phyloP scores from a whole-genome alignment of 805 yeast species.

The Saturnispora hagleri region DNA sequence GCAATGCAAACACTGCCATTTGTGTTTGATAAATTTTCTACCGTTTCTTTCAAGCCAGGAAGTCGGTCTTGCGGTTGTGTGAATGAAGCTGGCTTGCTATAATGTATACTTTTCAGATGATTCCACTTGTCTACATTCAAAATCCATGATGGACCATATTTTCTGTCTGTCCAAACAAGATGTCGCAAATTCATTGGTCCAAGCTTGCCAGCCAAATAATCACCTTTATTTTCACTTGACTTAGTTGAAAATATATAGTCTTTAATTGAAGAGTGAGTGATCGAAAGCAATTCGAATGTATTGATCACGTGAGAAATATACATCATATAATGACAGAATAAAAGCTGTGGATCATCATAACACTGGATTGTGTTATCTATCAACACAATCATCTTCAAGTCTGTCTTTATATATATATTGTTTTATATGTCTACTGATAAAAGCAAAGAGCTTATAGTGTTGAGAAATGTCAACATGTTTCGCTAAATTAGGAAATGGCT shows the following conservation, averaged over 20 bases:
- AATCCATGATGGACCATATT: conserved; percentile 18
- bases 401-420: background rate
- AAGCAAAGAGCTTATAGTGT: background rate
- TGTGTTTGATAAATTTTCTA: background rate
- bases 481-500: background rate
- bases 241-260: conserved; percentile 15
- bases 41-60: background rate
- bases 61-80: background rate
- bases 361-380: conserved; percentile 2
- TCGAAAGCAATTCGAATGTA: conserved; percentile 6
- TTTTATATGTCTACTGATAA: background rate
- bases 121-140: conserved; percentile 10
- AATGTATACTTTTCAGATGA: background rate
- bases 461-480: background rate
- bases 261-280: conserved; percentile 4
- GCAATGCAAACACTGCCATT: background rate
- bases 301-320: conserved; percentile 6
- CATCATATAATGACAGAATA: conserved; percentile 11
- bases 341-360: conserved; percentile 9
- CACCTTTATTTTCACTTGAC: conserved; percentile 11
- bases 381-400: background rate
- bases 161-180: conserved; percentile 10
- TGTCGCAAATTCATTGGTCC: conserved; percentile 17
- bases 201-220: conserved; percentile 20
- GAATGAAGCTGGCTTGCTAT: background rate